phyloP scores from a whole-genome alignment of 768 basidiomycete genomes.

The Lentinula sp. region DNA sequence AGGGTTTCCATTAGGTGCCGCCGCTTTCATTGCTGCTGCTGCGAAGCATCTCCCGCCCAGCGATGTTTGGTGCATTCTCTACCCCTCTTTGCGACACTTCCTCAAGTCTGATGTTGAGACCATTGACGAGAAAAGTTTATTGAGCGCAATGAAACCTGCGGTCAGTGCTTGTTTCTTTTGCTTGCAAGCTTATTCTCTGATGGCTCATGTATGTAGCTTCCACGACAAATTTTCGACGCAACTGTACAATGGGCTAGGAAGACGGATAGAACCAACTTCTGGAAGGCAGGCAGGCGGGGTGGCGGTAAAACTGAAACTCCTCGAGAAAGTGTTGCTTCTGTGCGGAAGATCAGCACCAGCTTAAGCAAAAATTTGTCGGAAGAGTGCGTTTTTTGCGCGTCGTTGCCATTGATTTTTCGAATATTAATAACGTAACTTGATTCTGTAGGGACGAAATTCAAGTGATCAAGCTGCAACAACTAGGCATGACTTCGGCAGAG shows the following conservation, averaged over 20 bases:
- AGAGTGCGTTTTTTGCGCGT: conserved; percentile 47
- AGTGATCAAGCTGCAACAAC: conserved; percentile 70
- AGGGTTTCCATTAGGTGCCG: conserved; percentile 50
- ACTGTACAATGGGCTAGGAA: conserved; percentile 87
- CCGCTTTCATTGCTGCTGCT: conserved; percentile 83
- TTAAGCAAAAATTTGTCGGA: conserved; percentile 59
- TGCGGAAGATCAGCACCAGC: conserved; percentile 45
- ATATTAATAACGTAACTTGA: background rate
- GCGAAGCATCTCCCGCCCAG: conserved; percentile 76
- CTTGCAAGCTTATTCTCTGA: background rate
- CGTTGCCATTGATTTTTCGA: background rate
- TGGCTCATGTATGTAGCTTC: conserved; percentile 25
- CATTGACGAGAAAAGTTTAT: conserved; percentile 69
- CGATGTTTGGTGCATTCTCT: conserved; percentile 96
- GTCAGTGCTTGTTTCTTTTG: conserved; percentile 40
- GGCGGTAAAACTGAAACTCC: conserved; percentile 57
- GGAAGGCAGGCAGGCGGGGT: conserved; percentile 36
- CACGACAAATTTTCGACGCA: conserved; percentile 77
- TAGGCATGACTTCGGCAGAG: conserved; percentile 80
- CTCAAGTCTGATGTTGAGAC: conserved; percentile 76
- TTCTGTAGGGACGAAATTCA: conserved; percentile 67
- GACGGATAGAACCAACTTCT: conserved; percentile 73
- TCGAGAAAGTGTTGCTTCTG: conserved; percentile 62
- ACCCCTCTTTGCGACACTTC: conserved; percentile 84
- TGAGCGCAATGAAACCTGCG: conserved; percentile 71